Percentiles rank a stretch among this genome's conserved stretches.
Evolutionary conservation across 352 stramenopile genomes (phyloP).

Genomic region (Phytophthora ohioensis): DNA sequence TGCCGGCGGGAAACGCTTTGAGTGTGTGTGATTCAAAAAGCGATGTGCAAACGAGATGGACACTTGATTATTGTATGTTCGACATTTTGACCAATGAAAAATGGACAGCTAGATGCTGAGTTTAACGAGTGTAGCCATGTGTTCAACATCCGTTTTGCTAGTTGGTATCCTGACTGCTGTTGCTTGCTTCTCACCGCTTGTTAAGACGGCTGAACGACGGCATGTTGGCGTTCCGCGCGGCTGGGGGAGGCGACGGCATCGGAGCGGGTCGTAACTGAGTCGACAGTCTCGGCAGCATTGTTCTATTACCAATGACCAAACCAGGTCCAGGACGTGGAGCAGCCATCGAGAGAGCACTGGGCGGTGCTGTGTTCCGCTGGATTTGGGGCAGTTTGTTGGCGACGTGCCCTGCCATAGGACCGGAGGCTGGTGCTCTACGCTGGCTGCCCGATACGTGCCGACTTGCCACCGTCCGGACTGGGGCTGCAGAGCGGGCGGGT

Average conservation of each 20-base stretch:
- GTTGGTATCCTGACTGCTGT: not conserved
- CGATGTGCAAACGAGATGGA: not conserved
- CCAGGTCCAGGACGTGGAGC: constrained; percentile 14
- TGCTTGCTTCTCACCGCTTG: constrained; percentile 51
- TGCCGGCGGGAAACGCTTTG: constrained; percentile 4
- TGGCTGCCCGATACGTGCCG: constrained; percentile 9
- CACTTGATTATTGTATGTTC: constrained; percentile 17
- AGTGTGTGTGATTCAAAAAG: constrained; percentile 15
- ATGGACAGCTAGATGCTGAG: constrained; percentile 2
- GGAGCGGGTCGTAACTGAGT: constrained; percentile 25
- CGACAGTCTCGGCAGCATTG: constrained; percentile 47
- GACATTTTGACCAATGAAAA: constrained; percentile 14
- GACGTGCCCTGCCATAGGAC: constrained; percentile 16
- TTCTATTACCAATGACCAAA: constrained; percentile 14
- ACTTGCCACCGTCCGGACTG: constrained; percentile 1
- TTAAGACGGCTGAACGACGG: constrained; percentile 73
- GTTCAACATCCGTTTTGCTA: constrained; percentile 21
- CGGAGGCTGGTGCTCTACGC: not conserved
- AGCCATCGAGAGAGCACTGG: not conserved
- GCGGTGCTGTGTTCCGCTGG: constrained; percentile 15
- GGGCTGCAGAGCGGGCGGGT: constrained; percentile 5
- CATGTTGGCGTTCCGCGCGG: constrained; percentile 49
- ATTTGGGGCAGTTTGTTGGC: constrained; percentile 33
- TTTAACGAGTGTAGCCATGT: not conserved
- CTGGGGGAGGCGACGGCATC: constrained; percentile 52